Conservation (phyloP, 2,329 filamentous ascomycete genomes). For the Trichophyton mentagrophytes region DNA sequence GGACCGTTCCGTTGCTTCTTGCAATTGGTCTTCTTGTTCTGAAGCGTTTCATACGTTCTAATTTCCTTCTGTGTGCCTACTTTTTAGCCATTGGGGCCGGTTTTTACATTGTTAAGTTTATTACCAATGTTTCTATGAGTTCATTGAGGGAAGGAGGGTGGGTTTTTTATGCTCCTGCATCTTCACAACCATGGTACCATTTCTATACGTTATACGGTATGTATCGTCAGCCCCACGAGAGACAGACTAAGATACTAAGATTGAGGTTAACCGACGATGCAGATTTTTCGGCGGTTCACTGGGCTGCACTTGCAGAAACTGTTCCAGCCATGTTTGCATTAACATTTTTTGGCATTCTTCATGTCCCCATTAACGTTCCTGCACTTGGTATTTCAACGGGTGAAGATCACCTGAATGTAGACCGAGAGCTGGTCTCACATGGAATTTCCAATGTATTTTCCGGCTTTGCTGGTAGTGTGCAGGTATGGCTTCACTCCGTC, state of each 20-base stretch:
- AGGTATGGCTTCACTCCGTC: constrained; percentile 29
- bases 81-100: constrained; percentile 67
- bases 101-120: constrained; percentile 34
- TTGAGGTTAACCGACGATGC: not conserved
- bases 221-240: constrained; percentile 20
- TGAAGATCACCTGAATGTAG: constrained; percentile 83
- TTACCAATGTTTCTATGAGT: constrained; percentile 52
- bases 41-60: constrained; percentile 64
- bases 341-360: constrained; percentile 92
- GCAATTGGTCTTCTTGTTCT: constrained; percentile 64
- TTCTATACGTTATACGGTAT: constrained; percentile 92
- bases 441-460: constrained; percentile 88
- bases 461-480: constrained; percentile 73
- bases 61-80: constrained; percentile 74
- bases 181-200: constrained; percentile 86
- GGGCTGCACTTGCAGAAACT: constrained; percentile 68
- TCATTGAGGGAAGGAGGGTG: constrained; percentile 62
- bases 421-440: constrained; percentile 82
- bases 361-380: constrained; percentile 96
- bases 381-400: constrained; percentile 80
- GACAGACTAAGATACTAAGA: constrained; percentile 4
- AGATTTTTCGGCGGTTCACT: constrained; percentile 74
- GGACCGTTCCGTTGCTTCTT: constrained; percentile 66
- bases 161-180: constrained; percentile 80
- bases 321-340: constrained; percentile 91